A percentile compares a stretch with the other conserved stretches of the same genome.
These are phyloP conservation scores for Rhodotorula taiwanensis DNA, from an alignment of 768 basidiomycete genomes.

Conservation along the genomic window DNA sequence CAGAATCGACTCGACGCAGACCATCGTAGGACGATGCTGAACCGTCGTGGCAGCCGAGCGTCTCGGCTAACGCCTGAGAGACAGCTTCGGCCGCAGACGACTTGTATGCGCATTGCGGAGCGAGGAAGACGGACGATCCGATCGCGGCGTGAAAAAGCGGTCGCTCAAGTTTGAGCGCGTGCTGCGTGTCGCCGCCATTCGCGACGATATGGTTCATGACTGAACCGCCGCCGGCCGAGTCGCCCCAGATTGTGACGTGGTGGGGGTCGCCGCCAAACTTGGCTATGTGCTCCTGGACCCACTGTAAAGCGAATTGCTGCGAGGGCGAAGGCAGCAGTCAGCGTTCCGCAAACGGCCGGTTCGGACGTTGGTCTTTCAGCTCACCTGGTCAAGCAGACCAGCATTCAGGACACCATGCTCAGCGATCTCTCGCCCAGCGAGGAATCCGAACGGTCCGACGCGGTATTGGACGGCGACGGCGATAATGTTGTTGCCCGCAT, in stretches of 20 bases:
- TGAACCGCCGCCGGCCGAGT: not conserved
- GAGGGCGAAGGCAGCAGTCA: not conserved
- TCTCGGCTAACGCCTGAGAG: not conserved
- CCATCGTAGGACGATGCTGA: not conserved
- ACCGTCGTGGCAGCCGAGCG: not conserved
- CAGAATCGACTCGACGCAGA: not conserved
- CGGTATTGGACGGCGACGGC: conserved; percentile 54
- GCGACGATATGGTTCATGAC: not conserved
- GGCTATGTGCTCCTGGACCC: conserved; percentile 50
- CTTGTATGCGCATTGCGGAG: too few relatives aligned
- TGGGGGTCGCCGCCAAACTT: conserved; percentile 5
- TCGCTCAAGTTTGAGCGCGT: too few relatives aligned
- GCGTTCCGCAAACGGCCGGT: not conserved
- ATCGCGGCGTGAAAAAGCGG: not conserved
- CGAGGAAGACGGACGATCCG: not conserved
- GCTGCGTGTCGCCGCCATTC: not conserved
- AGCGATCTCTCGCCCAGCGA: conserved; percentile 49
- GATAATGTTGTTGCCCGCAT: conserved; percentile 41
- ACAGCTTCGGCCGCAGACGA: not conserved
- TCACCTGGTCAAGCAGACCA: not conserved
- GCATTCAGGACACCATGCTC: not conserved
- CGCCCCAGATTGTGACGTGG: conserved; percentile 5
- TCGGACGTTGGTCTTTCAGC: not conserved
- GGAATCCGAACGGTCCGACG: conserved; percentile 53
- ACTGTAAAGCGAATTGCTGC: conserved; percentile 47